A percentile compares a stretch with the other conserved stretches of the same genome.
Conservation (phyloP, 2,329 filamentous ascomycete genomes). For the Chrysoporthe puriensis region DNA sequence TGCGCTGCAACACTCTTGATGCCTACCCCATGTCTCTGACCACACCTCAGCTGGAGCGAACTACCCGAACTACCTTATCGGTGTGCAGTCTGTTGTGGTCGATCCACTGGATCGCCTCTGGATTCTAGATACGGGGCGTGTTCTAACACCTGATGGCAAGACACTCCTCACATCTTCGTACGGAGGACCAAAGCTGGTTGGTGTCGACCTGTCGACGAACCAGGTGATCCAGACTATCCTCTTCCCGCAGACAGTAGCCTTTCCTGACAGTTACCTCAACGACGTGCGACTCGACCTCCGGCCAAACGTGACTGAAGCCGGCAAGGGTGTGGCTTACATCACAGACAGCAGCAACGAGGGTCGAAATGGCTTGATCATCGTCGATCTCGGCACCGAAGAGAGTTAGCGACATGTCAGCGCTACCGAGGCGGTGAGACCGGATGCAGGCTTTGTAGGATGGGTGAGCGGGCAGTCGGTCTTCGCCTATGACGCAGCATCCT, state of each 20-base stretch:
- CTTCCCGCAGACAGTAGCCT: constrained; percentile 50
- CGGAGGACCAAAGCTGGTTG: constrained; percentile 55
- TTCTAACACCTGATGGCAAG: constrained; percentile 37
- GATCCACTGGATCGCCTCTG: constrained; percentile 54
- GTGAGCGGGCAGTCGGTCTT: constrained; percentile 54
- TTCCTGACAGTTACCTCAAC: constrained; percentile 54
- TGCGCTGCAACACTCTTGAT: rapidly evolving
- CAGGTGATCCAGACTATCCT: constrained; percentile 53
- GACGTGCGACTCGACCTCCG: constrained; percentile 58
- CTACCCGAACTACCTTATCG: constrained; percentile 52
- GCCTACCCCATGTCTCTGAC: neutral
- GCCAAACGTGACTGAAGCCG: constrained; percentile 42
- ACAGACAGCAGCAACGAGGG: constrained; percentile 54
- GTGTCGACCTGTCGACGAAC: constrained; percentile 50
- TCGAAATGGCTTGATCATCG: constrained; percentile 52
- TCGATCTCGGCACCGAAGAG: constrained; percentile 52
- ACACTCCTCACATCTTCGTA: constrained; percentile 47
- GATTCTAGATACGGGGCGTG: constrained; percentile 56
- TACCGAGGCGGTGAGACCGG: constrained; percentile 43
- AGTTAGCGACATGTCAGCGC: constrained; percentile 54
- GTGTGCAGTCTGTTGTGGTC: constrained; percentile 56
- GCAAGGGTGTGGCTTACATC: constrained; percentile 55
- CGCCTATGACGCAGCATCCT: constrained; percentile 39
- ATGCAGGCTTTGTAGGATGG: constrained; percentile 50
- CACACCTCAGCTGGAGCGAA: constrained; percentile 43